These are phyloP conservation scores for Fusarium piperis DNA, from an alignment of 2,329 filamentous ascomycete species.

Conservation along the genomic window DNA sequence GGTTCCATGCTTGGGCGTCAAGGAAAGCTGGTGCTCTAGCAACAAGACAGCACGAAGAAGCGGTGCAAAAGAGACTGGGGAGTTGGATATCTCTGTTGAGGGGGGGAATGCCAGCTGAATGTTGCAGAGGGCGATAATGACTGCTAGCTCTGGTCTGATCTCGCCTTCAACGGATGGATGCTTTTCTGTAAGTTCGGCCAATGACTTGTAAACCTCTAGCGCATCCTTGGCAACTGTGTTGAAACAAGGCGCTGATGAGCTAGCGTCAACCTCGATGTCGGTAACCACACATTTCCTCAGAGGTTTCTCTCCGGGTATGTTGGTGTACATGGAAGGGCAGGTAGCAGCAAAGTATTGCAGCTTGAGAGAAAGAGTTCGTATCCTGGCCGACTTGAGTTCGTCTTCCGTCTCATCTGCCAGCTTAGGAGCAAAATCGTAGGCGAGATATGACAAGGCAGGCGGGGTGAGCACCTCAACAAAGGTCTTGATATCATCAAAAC, in stretches of 20 bases:
- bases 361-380: conserved; percentile 52
- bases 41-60: conserved; percentile 61
- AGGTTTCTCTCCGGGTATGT: conserved; percentile 29
- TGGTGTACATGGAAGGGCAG: conserved; percentile 42
- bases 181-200: conserved; percentile 15
- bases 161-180: conserved; percentile 34
- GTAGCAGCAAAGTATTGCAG: conserved; percentile 57
- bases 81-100: conserved; percentile 26
- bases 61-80: conserved; percentile 36
- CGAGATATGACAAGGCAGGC: conserved; percentile 52
- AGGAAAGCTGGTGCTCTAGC: conserved; percentile 59
- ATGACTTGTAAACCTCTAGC: conserved; percentile 31
- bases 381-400: conserved; percentile 35
- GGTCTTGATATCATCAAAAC: conserved; percentile 59
- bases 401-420: conserved; percentile 44
- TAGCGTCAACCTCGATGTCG: conserved; percentile 24
- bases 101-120: conserved; percentile 45
- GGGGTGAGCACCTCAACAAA: conserved; percentile 55
- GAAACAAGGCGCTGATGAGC: conserved; percentile 39
- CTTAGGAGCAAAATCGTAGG: conserved; percentile 48
- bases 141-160: conserved; percentile 47
- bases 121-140: conserved; percentile 49
- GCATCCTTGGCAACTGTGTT: conserved; percentile 32
- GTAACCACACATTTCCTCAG: conserved; percentile 40
- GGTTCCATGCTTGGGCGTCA: conserved; percentile 56